These are phyloP conservation scores for Xylariaceae sp. DNA, from an alignment of 2,329 filamentous ascomycete species.

Conservation along the genomic window DNA sequence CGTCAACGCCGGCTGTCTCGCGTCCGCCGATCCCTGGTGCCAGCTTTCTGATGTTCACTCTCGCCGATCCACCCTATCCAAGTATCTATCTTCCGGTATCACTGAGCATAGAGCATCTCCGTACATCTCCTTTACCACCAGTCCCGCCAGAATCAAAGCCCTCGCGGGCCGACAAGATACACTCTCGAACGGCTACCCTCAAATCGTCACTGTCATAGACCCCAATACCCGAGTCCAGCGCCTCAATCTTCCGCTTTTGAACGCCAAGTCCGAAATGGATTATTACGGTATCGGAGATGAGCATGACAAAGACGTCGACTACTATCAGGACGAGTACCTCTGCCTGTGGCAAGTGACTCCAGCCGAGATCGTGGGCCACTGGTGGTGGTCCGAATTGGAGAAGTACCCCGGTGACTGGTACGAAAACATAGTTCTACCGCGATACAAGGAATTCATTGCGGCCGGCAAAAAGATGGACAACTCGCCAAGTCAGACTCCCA, in stretches of 20 bases:
- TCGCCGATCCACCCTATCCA: too few species aligned
- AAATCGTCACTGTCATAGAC: background rate
- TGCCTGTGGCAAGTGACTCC: conserved; percentile 1
- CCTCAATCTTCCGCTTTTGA: background rate
- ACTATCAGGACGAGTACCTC: background rate
- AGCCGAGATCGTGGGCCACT: conserved; percentile 1
- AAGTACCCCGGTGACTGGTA: background rate
- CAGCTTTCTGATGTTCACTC: too few species aligned
- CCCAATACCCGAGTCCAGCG: background rate
- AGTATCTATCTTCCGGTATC: too few species aligned
- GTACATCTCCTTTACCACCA: background rate
- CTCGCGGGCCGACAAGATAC: background rate
- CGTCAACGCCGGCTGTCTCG: too few species aligned
- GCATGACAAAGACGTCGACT: background rate
- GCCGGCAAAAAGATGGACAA: too few species aligned
- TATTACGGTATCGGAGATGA: background rate
- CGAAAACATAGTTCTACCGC: background rate
- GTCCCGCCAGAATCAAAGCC: background rate
- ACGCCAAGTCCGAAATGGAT: background rate
- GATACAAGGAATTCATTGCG: background rate
- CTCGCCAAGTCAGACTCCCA: too few species aligned
- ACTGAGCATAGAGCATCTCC: background rate
- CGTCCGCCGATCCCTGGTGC: too few species aligned
- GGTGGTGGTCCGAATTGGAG: background rate
- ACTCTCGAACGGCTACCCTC: background rate